Percentiles rank a stretch among this genome's conserved stretches.
phyloP scores from a whole-genome alignment of 495 filamentous ascomycete genomes.

The Hypoxylon intermedium region DNA sequence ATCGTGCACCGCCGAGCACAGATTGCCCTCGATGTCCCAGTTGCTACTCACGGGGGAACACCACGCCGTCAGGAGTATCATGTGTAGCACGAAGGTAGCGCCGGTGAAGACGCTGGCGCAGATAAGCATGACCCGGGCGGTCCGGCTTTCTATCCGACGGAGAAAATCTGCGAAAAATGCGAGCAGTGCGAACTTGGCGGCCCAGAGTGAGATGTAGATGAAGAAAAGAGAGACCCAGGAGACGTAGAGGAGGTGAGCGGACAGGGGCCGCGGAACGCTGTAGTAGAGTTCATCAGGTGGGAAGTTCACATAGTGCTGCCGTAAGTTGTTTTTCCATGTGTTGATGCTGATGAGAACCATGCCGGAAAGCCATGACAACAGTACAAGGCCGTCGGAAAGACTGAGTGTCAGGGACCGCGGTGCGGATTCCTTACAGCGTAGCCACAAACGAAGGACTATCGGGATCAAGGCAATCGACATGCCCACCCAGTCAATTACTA shows the following conservation, averaged over 20 bases:
- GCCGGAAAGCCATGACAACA: conserved; percentile 45
- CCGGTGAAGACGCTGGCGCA: conserved; percentile 36
- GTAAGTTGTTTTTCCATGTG: conserved; percentile 45
- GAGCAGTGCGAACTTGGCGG: conserved; percentile 44
- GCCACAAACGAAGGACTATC: conserved; percentile 42
- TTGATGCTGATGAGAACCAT: conserved; percentile 45
- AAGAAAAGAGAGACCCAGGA: conserved; percentile 49
- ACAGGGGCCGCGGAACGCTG: conserved; percentile 15
- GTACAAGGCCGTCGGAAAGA: conserved; percentile 43
- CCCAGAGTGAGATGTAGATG: conserved; percentile 48
- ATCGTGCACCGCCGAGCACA: conserved; percentile 47
- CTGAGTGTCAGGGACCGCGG: conserved; percentile 23
- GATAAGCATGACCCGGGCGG: conserved; percentile 29
- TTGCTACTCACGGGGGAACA: conserved; percentile 41
- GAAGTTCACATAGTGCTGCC: conserved; percentile 34
- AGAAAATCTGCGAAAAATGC: conserved; percentile 45
- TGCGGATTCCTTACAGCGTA: conserved; percentile 27
- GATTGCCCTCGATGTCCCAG: conserved; percentile 40
- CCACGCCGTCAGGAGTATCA: conserved; percentile 45
- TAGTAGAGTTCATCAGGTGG: conserved; percentile 30
- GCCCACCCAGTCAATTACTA: conserved; percentile 45
- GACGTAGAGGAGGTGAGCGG: conserved; percentile 35
- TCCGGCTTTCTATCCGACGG: conserved; percentile 27
- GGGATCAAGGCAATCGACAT: conserved; percentile 45
- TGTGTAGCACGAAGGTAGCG: conserved; percentile 45